These are phyloP conservation scores for Setaria viridis DNA, from an alignment of 202 grass and related monocot species.

Conservation along the genomic window DNA sequence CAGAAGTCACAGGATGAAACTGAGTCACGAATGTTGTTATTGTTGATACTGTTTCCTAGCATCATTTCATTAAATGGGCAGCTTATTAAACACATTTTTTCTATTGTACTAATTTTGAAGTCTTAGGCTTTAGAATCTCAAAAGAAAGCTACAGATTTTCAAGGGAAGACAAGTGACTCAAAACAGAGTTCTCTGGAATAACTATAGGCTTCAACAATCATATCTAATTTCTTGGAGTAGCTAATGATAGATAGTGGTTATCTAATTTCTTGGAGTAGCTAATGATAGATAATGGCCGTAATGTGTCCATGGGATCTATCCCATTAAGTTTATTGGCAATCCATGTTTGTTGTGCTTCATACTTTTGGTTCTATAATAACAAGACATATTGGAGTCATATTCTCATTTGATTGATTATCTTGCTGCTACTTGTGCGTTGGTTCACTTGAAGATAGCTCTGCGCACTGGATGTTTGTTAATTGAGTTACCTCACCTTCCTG, in stretches of 20 bases:
- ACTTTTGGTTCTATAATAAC: constrained; percentile 13
- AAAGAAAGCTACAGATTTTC: constrained; percentile 7
- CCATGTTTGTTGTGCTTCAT: constrained; percentile 3
- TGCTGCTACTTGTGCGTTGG: neutral
- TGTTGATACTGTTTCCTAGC: constrained; percentile 8
- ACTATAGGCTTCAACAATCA: neutral
- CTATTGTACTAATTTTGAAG: neutral
- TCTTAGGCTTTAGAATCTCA: constrained; percentile 22
- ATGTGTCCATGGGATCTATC: neutral
- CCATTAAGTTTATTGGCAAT: neutral
- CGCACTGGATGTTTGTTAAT: constrained; percentile 21
- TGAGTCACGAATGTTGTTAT: neutral
- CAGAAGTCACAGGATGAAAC: constrained; percentile 19
- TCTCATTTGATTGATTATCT: neutral
- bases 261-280: neutral
- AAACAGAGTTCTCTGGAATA: constrained; percentile 12
- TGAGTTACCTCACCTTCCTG: neutral
- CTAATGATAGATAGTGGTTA: neutral
- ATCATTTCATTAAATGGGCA: neutral
- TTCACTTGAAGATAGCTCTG: neutral
- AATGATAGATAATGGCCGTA: neutral
- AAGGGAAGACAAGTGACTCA: neutral
- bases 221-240: neutral
- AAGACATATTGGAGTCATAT: neutral
- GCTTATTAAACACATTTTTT: neutral